These are phyloP conservation scores for Xylaria nigripes DNA, from an alignment of 495 filamentous ascomycete species.

Conservation along the genomic window DNA sequence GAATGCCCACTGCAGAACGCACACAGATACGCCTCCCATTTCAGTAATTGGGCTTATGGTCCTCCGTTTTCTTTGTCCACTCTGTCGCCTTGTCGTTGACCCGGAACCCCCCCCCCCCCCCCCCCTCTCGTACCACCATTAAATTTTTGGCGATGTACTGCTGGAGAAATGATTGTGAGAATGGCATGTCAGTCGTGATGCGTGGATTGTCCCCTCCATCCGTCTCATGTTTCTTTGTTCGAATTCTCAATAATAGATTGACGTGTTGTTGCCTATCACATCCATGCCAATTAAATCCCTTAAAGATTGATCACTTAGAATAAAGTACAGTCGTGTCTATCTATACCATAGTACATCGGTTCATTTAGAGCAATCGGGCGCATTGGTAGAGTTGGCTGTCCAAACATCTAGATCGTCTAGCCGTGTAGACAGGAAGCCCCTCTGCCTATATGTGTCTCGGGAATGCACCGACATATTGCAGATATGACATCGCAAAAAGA, in stretches of 20 bases:
- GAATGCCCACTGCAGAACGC: not conserved
- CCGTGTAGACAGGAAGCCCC: not conserved
- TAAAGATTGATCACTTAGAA: not conserved
- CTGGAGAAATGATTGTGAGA: not conserved
- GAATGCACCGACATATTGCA: constrained; percentile 2
- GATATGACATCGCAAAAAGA: not conserved
- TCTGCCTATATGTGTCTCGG: constrained; percentile 8
- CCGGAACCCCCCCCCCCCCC: not conserved
- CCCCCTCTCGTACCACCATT: not conserved
- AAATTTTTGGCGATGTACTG: not conserved
- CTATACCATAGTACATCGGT: not conserved
- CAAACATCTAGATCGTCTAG: not conserved
- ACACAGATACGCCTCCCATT: not conserved
- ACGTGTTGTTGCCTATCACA: not conserved
- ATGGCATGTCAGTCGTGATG: not conserved
- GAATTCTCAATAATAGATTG: not conserved
- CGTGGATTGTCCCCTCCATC: not conserved
- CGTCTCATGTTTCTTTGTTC: constrained; percentile 1
- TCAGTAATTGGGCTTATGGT: not conserved
- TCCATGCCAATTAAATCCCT: not conserved
- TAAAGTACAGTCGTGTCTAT: not conserved
- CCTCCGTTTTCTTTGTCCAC: constrained; percentile 6
- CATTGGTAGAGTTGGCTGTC: not conserved
- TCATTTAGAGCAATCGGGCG: not conserved
- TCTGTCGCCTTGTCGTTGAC: not conserved